phyloP scores from a whole-genome alignment of 176 grass and related monocot species.

The Avena insularis region DNA sequence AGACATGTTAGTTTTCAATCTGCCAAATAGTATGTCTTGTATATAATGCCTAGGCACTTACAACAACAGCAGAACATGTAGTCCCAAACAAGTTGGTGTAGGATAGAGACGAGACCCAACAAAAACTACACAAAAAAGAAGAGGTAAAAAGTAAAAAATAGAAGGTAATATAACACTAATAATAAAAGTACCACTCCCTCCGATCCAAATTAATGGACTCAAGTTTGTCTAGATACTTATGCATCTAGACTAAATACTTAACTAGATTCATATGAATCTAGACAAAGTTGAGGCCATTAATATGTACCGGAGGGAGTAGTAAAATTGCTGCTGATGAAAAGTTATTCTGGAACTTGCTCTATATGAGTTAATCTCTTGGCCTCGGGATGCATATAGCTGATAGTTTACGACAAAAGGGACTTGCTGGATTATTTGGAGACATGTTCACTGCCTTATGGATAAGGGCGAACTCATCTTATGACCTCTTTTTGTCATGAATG shows the following conservation, averaged over 20 bases:
- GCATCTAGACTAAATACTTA: too few species aligned
- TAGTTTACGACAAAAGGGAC: background rate
- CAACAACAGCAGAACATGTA: background rate
- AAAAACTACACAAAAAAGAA: background rate
- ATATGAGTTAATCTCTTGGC: background rate
- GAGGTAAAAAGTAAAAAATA: background rate
- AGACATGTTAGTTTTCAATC: background rate
- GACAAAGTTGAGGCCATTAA: too few species aligned
- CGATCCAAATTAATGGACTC: too few species aligned
- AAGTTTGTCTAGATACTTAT: too few species aligned
- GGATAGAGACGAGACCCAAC: background rate
- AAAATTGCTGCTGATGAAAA: background rate
- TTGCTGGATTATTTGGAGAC: background rate
- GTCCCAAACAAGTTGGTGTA: background rate
- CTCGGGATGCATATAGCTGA: background rate
- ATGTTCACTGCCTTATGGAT: background rate
- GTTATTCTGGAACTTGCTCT: background rate
- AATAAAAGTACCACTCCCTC: background rate
- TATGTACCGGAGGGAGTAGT: background rate
- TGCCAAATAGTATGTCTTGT: background rate
- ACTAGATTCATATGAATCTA: too few species aligned
- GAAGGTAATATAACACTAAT: too few species aligned
- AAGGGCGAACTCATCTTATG: background rate
- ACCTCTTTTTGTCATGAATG: background rate
- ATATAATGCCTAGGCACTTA: background rate